These are phyloP conservation scores for Prunella vulgaris DNA, from an alignment of 257 asterid species.

Conservation along the genomic window DNA sequence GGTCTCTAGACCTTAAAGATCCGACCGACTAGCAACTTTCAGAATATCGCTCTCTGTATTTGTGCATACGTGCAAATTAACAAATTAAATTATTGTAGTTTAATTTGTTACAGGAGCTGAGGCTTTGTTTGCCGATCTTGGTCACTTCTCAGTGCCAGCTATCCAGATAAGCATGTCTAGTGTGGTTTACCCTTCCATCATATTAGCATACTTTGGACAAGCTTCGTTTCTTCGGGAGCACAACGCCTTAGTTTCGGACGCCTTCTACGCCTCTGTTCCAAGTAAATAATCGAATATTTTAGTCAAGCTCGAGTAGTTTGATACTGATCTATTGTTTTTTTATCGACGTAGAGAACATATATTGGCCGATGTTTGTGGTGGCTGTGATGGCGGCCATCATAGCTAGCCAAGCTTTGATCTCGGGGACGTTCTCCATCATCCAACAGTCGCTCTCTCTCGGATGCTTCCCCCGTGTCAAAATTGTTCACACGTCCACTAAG, in stretches of 20 bases:
- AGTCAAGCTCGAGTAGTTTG: background rate
- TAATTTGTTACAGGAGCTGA: conserved; percentile 64
- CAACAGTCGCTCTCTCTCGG: conserved; percentile 56
- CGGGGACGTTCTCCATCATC: conserved; percentile 54
- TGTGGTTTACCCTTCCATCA: conserved; percentile 41
- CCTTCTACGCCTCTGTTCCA: conserved; percentile 55
- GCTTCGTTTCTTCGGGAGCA: conserved; percentile 46
- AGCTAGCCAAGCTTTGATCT: conserved; percentile 64
- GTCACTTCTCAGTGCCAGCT: conserved; percentile 54
- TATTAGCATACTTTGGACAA: conserved; percentile 53
- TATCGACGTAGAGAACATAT: conserved; percentile 34
- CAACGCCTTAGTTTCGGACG: conserved; percentile 18
- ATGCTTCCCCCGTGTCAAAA: conserved; percentile 56
- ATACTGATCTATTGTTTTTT: no score
- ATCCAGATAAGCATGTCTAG: conserved; percentile 52
- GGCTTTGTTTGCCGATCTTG: conserved; percentile 70
- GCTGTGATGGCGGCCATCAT: conserved; percentile 46
- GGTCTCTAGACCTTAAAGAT: no score
- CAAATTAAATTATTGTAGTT: no score
- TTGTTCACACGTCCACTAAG: conserved; percentile 46
- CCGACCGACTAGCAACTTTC: no score
- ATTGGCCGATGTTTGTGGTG: conserved; percentile 61
- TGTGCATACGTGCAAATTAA: no score
- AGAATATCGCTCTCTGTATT: no score
- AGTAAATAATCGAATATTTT: conserved; percentile 11